A percentile compares a stretch with the other conserved stretches of the same genome.
Evolutionary conservation across 208 protist genomes (phyloP).

Genomic region (Trypanosoma cruzi): DNA sequence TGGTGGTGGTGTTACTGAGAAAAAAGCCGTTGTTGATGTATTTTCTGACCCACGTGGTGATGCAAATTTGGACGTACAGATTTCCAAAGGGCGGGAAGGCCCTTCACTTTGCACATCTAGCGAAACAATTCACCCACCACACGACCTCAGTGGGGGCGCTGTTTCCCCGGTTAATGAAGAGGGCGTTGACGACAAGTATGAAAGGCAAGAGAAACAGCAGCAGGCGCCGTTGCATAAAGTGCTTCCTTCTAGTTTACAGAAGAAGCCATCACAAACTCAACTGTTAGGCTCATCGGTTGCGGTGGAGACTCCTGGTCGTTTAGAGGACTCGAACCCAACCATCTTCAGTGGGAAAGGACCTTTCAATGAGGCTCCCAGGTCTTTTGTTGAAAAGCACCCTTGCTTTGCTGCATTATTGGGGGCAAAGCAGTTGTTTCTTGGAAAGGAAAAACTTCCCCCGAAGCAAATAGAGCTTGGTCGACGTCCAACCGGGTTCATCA

Average conservation of each 20-base stretch:
- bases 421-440: slow-evolving; percentile 39
- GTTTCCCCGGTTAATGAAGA: not conserved
- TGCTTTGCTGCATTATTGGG: slow-evolving; percentile 27
- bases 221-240: not conserved
- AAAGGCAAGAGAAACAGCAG: not conserved
- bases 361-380: not conserved
- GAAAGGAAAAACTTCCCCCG: not conserved
- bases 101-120: not conserved
- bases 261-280: not conserved
- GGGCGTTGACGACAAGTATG: not conserved
- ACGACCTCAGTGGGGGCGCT: not conserved
- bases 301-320: too few relatives aligned
- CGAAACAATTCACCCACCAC: not conserved
- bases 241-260: not conserved
- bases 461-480: slow-evolving; percentile 1
- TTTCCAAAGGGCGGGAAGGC: not conserved
- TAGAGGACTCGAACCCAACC: not conserved
- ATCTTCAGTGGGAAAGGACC: not conserved
- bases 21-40: not conserved
- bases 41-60: not conserved
- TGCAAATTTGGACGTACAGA: not conserved
- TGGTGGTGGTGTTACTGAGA: not conserved
- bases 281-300: not conserved
- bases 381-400: slow-evolving; percentile 22
- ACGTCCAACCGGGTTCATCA: not conserved